phyloP scores from a whole-genome alignment of 805 yeast species.

The Ogataea glucozyma region DNA sequence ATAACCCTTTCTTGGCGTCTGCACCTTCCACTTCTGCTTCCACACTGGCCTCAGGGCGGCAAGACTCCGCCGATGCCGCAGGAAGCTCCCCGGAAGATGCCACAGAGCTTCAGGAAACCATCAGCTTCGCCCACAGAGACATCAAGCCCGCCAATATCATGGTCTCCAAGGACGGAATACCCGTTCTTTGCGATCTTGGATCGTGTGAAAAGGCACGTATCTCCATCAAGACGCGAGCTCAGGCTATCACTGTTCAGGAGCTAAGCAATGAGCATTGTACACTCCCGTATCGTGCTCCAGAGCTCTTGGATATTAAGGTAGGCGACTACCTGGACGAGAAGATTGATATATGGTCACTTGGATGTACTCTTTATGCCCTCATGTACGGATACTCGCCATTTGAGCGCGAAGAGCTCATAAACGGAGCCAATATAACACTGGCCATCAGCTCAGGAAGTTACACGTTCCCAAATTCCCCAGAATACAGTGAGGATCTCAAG shows the following conservation, averaged over 20 bases:
- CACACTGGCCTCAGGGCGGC: neutral
- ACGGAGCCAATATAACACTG: conserved; percentile 78
- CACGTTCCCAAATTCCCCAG: conserved; percentile 52
- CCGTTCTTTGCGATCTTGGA: conserved; percentile 84
- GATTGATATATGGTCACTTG: conserved; percentile 90
- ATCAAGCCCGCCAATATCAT: conserved; percentile 87
- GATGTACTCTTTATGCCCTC: conserved; percentile 77
- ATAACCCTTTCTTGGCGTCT: conserved; percentile 26
- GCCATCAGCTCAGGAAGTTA: conserved; percentile 73
- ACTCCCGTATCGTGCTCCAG: conserved; percentile 88
- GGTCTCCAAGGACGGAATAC: conserved; percentile 71
- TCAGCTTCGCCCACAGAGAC: conserved; percentile 83
- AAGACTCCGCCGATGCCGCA: conserved; percentile 2
- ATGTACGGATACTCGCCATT: conserved; percentile 85
- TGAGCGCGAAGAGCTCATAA: conserved; percentile 75
- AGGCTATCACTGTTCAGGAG: conserved; percentile 77
- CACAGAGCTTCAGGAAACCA: conserved; percentile 56
- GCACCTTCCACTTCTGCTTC: neutral
- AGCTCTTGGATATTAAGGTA: conserved; percentile 73
- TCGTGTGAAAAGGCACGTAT: conserved; percentile 68
- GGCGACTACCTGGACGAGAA: conserved; percentile 66
- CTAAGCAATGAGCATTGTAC: conserved; percentile 84
- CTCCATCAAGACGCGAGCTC: conserved; percentile 56
- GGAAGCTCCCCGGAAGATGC: conserved; percentile 30
- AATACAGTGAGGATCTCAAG: conserved; percentile 57